phyloP scores from a whole-genome alignment of 2,329 filamentous ascomycete genomes.

The Colletotrichum musae region DNA sequence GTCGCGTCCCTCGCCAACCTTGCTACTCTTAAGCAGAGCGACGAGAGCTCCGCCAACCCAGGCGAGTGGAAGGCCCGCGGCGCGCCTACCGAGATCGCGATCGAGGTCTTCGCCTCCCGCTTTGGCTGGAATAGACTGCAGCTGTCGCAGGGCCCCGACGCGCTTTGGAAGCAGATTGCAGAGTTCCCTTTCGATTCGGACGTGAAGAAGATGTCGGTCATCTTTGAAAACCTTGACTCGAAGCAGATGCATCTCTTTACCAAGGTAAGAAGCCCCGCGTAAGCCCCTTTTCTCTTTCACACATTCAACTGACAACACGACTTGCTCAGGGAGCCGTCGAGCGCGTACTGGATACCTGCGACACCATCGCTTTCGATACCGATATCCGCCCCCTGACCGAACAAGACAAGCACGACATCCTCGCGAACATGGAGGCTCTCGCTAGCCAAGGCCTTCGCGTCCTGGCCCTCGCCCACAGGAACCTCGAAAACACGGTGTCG shows the following conservation, averaged over 20 bases:
- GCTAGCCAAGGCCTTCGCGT: slow-evolving; percentile 76
- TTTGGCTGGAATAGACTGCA: slow-evolving; percentile 72
- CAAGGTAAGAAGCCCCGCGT: not conserved
- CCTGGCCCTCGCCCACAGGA: slow-evolving; percentile 72
- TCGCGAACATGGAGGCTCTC: slow-evolving; percentile 76
- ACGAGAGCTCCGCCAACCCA: slow-evolving; percentile 36
- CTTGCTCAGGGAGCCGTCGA: slow-evolving; percentile 71
- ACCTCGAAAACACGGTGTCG: slow-evolving; percentile 50
- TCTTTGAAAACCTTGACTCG: slow-evolving; percentile 61
- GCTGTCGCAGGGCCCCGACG: slow-evolving; percentile 63
- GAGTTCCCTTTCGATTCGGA: slow-evolving; percentile 81
- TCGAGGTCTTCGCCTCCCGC: slow-evolving; percentile 79
- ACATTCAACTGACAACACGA: not conserved
- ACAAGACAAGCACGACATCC: slow-evolving; percentile 67
- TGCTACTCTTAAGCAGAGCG: slow-evolving; percentile 61
- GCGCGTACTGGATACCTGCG: slow-evolving; percentile 74
- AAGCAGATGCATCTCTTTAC: slow-evolving; percentile 9
- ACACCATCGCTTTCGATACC: slow-evolving; percentile 42
- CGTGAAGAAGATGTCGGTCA: slow-evolving; percentile 82
- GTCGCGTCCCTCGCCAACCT: slow-evolving; percentile 72
- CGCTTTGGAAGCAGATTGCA: slow-evolving; percentile 69
- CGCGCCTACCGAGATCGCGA: slow-evolving; percentile 79
- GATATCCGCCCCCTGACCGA: slow-evolving; percentile 61
- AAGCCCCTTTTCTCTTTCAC: too few relatives aligned
- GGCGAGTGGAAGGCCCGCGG: slow-evolving; percentile 72